Evolutionary conservation across 768 basidiomycete genomes (phyloP).

Genomic region (Grammothele lineata): DNA sequence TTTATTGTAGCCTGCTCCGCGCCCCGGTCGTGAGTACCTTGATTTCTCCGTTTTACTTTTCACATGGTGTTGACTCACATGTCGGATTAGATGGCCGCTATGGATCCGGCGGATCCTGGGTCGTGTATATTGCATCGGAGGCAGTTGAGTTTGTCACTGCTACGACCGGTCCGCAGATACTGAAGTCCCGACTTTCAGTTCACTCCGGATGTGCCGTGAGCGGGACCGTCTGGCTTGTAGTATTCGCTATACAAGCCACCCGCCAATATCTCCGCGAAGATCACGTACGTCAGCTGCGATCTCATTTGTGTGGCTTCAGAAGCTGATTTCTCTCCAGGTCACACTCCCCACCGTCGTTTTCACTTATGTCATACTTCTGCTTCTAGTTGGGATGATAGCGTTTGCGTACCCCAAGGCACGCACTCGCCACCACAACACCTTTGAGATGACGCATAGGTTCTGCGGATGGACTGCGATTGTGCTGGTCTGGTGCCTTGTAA

Average conservation of each 20-base stretch:
- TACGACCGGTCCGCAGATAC: too few relatives aligned
- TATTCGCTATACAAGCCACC: conserved; percentile 47
- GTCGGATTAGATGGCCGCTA: conserved; percentile 41
- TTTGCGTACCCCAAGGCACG: conserved; percentile 47
- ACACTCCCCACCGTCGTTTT: conserved; percentile 43
- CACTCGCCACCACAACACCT: conserved; percentile 42
- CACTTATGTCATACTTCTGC: conserved; percentile 43
- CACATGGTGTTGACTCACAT: neutral
- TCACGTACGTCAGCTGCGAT: conserved; percentile 26
- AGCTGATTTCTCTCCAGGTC: conserved; percentile 32
- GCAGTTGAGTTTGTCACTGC: conserved; percentile 24
- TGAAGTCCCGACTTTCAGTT: conserved; percentile 18
- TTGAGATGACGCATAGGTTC: conserved; percentile 51
- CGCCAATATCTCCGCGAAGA: conserved; percentile 37
- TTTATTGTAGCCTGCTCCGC: conserved; percentile 46
- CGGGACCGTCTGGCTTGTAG: conserved; percentile 45
- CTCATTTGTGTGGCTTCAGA: neutral
- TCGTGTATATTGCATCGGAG: conserved; percentile 53
- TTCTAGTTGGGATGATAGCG: conserved; percentile 42
- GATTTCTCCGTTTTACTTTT: too few relatives aligned
- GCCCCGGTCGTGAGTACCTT: conserved; percentile 40
- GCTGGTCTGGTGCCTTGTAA: conserved; percentile 47
- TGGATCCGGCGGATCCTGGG: conserved; percentile 46
- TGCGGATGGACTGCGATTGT: conserved; percentile 47
- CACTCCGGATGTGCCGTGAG: conserved; percentile 53